A percentile compares a stretch with the other conserved stretches of the same genome.
Conservation (phyloP, 1,139 yeast genomes). For the Hansenula sp. region DNA sequence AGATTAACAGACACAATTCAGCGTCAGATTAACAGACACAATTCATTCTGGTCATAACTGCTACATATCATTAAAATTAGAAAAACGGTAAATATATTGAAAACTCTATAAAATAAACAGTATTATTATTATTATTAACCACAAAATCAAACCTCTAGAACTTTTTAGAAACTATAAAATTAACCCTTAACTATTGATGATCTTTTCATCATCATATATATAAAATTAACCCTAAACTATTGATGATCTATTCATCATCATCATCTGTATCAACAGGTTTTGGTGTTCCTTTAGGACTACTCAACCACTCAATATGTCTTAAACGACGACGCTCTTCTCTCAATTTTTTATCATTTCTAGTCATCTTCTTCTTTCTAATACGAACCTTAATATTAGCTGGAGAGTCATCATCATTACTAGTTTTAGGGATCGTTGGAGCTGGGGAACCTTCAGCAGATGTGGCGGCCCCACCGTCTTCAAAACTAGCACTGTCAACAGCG, state of each 20-base stretch:
- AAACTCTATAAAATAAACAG: too few relatives aligned
- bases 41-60: too few relatives aligned
- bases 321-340: constrained; percentile 93
- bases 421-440: constrained; percentile 37
- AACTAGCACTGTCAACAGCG: constrained; percentile 71
- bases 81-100: too few relatives aligned
- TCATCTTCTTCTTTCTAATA: constrained; percentile 90
- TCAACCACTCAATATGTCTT: constrained; percentile 92
- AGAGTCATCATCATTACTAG: constrained; percentile 74
- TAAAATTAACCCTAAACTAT: neutral
- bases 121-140: too few relatives aligned
- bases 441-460: constrained; percentile 37
- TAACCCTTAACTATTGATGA: neutral
- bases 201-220: constrained; percentile 55
- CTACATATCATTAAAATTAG: too few relatives aligned
- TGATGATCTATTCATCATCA: constrained; percentile 50
- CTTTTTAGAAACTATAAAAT: neutral
- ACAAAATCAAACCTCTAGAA: too few relatives aligned
- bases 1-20: too few relatives aligned
- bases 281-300: constrained; percentile 96
- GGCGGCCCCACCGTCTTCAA: constrained; percentile 70
- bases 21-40: too few relatives aligned
- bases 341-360: constrained; percentile 90
- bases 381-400: constrained; percentile 95
- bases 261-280: constrained; percentile 91